These are phyloP conservation scores for Talinum fruticosum DNA, from an alignment of 148 eudicot genomes.

Conservation along the genomic window DNA sequence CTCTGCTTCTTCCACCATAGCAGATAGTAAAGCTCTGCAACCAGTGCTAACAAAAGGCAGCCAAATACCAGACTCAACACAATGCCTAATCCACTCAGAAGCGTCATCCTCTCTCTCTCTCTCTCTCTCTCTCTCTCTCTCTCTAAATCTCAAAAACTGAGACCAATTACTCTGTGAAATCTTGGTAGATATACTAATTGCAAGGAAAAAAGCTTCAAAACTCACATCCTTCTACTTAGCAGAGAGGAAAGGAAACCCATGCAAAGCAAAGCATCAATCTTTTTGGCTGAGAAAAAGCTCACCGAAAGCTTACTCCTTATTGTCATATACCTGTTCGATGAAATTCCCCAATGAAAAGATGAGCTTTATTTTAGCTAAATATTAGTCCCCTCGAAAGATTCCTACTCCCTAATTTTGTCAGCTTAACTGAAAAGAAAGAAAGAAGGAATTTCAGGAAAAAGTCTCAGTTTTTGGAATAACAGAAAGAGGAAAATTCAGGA, in stretches of 20 bases:
- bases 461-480: not conserved
- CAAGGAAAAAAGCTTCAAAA: not conserved
- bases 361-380: slow-evolving; percentile 8
- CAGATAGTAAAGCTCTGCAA: slow-evolving; percentile 75
- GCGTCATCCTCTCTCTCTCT: slow-evolving; percentile 40
- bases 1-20: slow-evolving; percentile 70
- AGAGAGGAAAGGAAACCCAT: slow-evolving; percentile 18
- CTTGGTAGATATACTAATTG: not conserved
- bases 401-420: not conserved
- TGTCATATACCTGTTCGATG: slow-evolving; percentile 22
- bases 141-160: not conserved
- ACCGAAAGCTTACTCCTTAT: slow-evolving; percentile 19
- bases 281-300: slow-evolving; percentile 3
- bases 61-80: slow-evolving; percentile 70
- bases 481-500: not conserved
- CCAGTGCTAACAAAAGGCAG: slow-evolving; percentile 54
- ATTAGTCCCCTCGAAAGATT: slow-evolving; percentile 14
- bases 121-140: slow-evolving; percentile 6
- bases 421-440: slow-evolving; percentile 2
- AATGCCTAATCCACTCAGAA: slow-evolving; percentile 67
- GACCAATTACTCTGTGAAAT: not conserved
- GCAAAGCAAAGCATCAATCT: slow-evolving; percentile 19
- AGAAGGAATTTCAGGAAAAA: not conserved
- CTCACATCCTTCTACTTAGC: slow-evolving; percentile 5
- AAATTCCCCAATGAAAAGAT: slow-evolving; percentile 20